A percentile compares a stretch with the other conserved stretches of the same genome.
Evolutionary conservation across 768 basidiomycete species (phyloP).

Genomic region (Coprinopsis strossmayeri): DNA sequence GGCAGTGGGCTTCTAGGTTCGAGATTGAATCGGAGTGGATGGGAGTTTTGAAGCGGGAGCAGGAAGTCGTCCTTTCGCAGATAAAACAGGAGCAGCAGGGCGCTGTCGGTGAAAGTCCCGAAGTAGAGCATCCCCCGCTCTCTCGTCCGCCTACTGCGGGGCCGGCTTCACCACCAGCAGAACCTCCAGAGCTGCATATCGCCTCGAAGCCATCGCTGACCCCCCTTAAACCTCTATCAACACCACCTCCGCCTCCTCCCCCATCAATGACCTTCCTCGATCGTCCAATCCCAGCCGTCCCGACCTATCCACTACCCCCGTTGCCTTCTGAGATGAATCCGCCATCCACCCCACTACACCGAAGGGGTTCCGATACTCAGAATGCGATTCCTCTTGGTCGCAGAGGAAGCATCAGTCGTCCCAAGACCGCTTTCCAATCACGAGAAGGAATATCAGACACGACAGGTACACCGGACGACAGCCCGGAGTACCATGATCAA

Average conservation of each 20-base stretch:
- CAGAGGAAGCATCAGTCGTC: conserved; percentile 1
- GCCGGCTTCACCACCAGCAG: conserved; percentile 5
- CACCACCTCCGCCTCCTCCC: conserved; percentile 8
- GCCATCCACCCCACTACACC: neutral
- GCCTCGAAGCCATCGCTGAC: neutral
- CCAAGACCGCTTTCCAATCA: neutral
- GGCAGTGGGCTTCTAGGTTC: conserved; percentile 40
- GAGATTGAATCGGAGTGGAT: conserved; percentile 22
- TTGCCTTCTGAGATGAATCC: neutral
- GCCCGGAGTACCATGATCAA: neutral
- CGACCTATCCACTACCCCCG: neutral
- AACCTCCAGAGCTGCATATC: conserved; percentile 5
- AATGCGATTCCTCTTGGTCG: neutral
- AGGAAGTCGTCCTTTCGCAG: conserved; percentile 40
- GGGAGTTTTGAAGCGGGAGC: conserved; percentile 26
- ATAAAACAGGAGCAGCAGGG: conserved; percentile 30
- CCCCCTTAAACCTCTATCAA: neutral
- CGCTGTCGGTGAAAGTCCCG: conserved; percentile 13
- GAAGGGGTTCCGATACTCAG: neutral
- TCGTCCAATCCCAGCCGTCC: neutral
- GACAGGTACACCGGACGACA: neutral
- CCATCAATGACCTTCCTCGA: conserved; percentile 6
- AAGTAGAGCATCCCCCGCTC: conserved; percentile 9
- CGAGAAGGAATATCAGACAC: neutral
- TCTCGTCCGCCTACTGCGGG: neutral